Evolutionary conservation across 805 yeast species (phyloP), one percentile per base, ranked within the genome.

Genomic region (Candida adriatica): DNA sequence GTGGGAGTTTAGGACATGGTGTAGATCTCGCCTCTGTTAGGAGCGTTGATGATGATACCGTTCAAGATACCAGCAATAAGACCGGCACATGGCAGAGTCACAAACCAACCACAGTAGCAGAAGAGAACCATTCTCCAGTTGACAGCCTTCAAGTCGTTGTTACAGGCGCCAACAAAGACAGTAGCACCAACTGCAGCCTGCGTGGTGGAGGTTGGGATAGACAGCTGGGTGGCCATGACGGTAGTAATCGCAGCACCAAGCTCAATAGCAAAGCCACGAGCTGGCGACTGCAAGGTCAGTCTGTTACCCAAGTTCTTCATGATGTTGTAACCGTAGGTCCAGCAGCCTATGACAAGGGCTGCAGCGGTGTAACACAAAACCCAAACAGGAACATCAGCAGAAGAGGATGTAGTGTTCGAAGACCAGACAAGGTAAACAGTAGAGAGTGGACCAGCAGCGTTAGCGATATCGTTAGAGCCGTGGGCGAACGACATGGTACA

Each of bases 401-500:
- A 73, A 2, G 39, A 13, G 5, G 48, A 40, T 30, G 64, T 60
- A 4, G 59, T 50, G 44, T 75, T 73, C 21, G 73, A 56, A 15
- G 54, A 54, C 86, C 87, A 80, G 16, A 75, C 62, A 26, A 64
- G 56, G 53, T 75, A 80, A 15, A 79, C 69, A 10, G 86, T 68
- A 27, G 86, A 61, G 45, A 78, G 63, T 20, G 90, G 88, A 43
- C 86, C 88, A 19, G 82, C 70, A 23, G 90, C 87, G 46, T 80
- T 80, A 29, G 86, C 69, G 41, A 81, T 78, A 58, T 80, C 90
- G 50, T 80, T 80, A 24, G 90, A 78, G 35, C 90, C 90, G 50
- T 80, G 90, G 6, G 88, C 84, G 55, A 81, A 79, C 2, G 88
- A 79, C 79, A 79, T 79, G 30, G 86, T 79, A 44, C 76, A 70